Base-by-base conservation (phyloP, 1,284 basidiomycete genomes). In the Moniliophthora roreri region DNA sequence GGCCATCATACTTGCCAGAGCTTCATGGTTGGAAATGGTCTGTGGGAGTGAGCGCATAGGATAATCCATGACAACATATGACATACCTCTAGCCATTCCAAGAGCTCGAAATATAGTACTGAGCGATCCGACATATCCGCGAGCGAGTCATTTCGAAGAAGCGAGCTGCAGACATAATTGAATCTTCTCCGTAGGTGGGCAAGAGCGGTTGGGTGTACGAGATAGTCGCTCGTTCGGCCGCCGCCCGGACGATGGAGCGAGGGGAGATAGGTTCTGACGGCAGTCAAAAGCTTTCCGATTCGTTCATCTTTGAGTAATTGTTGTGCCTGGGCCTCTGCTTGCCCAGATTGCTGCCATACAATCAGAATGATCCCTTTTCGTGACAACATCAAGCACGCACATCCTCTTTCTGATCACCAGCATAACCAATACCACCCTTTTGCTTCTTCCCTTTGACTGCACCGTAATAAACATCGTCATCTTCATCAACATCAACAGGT, bases 101-200 rank as follows among this genome's bases (percentile, higher is more conserved):
- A 81, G 15, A 96, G 69, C 62, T 94, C 91, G 64, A 89, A 88
- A 68, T 95, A 97, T n/a, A 97, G 73, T 5, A 85, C 75, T 3
- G 84, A 84, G 13, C 94, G 85, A 58, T 93, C 91, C 13, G 88
- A 90, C 93, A 96, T 95, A 66, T 96, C 94, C 39, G 90, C 81
- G 36, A 97, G 74, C 9, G 93, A 95, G 67, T 95, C 94, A 62
- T 95, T 95, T 56, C 90, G 80, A 26, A 97, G 77, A 35, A 96
- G 81, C 38, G 87, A 82, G 59, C 88, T 92, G 61, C 88, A 86
- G 52, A 96, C 82, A 63, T 86, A 87, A 63, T 91, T 93, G 72
- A 95, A 95, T 34, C 93, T 81, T 60, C 94, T 77, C 40, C 94
- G 83, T 45, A 97, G 82, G 69, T 95, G 93, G 3, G 93, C 92